Evolutionary conservation across 2,329 filamentous ascomycete genomes (phyloP), one percentile per base, ranked within the genome.

Genomic region (Neoscytalidium dimidiatum): DNA sequence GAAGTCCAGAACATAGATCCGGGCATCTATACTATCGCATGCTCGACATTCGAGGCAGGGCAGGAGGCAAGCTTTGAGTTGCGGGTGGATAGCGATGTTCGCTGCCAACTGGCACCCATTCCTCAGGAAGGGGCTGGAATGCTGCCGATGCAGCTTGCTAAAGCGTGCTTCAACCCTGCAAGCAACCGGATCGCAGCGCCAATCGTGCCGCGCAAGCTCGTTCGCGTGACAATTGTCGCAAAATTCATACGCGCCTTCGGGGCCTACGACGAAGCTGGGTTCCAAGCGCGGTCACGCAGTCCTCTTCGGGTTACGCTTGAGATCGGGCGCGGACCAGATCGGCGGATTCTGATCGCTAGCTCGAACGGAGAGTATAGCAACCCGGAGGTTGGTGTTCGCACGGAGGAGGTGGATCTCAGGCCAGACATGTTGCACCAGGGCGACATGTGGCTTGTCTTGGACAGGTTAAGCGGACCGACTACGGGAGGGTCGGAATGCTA

Each of bases 1-100:
- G 86, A 91, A 67, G 79, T 86, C 6, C 69, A 76, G 71, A 72
- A 80, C 21, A 79, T 97, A 19, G 87, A 88, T 43, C 80, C 86
- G 0, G 94, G 94, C 0, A 83, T 83, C 0, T 99, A 98, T 76
- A 97, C 92, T 0, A 84, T 97, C 64, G 90, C 97, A 6, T 94
- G 91, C 74, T 97, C 92, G 2, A 96, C 94, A 0, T 98, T 96
- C 75, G 92, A 96, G 68, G 85, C 90, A 0, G 90, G 90, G 8
- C 92, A 96, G 72, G 81, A 87, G 0, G 91, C 90, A 3, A 83
- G 84, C 56, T 98, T 96, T 72, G 86, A 84, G 0, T 82, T 99
- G 8, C 86, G 88, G 64, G 83, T 97, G n/a, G 88, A 89, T 52
- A 89, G 90, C 35, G 86, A 84, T 62, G 74, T 79, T 1, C 81